A percentile compares a stretch with the other conserved stretches of the same genome.
phyloP scores from a whole-genome alignment of 2,329 filamentous ascomycete species.

The Ilyonectria robusta region DNA sequence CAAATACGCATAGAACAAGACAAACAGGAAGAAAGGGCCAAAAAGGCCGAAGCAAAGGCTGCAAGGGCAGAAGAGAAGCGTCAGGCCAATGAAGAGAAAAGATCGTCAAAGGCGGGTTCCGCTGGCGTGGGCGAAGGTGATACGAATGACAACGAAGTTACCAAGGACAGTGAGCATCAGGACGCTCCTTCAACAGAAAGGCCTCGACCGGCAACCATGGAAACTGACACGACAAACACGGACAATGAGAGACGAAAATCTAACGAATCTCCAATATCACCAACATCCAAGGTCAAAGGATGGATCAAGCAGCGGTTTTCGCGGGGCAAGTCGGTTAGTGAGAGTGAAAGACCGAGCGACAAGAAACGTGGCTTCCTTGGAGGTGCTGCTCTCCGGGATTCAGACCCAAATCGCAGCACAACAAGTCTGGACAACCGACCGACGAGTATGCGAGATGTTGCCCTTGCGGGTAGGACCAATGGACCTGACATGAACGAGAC shows the following conservation, averaged over 20 bases:
- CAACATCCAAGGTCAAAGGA: constrained; percentile 62
- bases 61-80: constrained; percentile 69
- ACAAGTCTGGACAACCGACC: constrained; percentile 59
- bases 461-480: constrained; percentile 57
- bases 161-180: constrained; percentile 27
- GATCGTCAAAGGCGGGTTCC: constrained; percentile 55
- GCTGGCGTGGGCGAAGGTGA: constrained; percentile 30
- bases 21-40: constrained; percentile 56
- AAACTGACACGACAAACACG: constrained; percentile 35
- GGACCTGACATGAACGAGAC: constrained; percentile 40
- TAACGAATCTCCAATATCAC: constrained; percentile 47
- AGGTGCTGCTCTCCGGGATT: constrained; percentile 62
- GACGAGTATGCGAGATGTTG: constrained; percentile 62
- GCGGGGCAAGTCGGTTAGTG: constrained; percentile 57
- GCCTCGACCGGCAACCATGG: constrained; percentile 18
- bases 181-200: constrained; percentile 21
- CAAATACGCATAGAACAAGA: constrained; percentile 57
- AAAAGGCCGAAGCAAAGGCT: constrained; percentile 52
- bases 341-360: constrained; percentile 54
- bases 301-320: constrained; percentile 71
- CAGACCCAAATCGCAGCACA: constrained; percentile 61
- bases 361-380: constrained; percentile 64
- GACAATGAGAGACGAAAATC: constrained; percentile 37
- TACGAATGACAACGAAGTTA: constrained; percentile 31
- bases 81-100: constrained; percentile 66